phyloP scores from a whole-genome alignment of 1,139 yeast species.

The Yamadazyma pseudoaaseri region DNA sequence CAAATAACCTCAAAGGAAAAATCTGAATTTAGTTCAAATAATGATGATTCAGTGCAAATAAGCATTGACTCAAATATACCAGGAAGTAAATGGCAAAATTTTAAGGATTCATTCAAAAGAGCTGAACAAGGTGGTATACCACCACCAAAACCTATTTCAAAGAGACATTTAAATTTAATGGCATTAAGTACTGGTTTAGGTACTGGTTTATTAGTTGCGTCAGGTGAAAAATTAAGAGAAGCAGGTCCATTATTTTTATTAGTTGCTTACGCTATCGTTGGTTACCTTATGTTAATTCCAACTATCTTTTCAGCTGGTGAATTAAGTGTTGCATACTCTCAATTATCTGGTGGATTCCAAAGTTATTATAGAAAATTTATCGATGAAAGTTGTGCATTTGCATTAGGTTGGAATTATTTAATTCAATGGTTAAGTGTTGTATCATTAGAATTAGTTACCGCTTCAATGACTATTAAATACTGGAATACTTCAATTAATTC shows the following conservation, averaged over 20 bases:
- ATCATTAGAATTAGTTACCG: slow-evolving; percentile 37
- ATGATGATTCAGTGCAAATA: slow-evolving; percentile 11
- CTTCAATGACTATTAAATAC: slow-evolving; percentile 34
- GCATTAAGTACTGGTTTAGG: slow-evolving; percentile 38
- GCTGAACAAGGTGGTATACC: slow-evolving; percentile 15
- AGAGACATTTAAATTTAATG: slow-evolving; percentile 30
- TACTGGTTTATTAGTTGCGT: slow-evolving; percentile 38
- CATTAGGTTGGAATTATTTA: slow-evolving; percentile 38
- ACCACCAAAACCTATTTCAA: slow-evolving; percentile 19
- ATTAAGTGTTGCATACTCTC: slow-evolving; percentile 32
- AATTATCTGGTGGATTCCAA: slow-evolving; percentile 35
- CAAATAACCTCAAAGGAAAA: slow-evolving; percentile 8
- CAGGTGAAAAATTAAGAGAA: slow-evolving; percentile 29
- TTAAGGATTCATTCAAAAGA: slow-evolving; percentile 17
- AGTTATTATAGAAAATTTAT: slow-evolving; percentile 33
- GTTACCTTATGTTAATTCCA: slow-evolving; percentile 35
- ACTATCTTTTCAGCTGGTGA: slow-evolving; percentile 37
- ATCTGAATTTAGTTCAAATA: slow-evolving; percentile 4
- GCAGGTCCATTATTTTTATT: slow-evolving; percentile 37
- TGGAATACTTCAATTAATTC: slow-evolving; percentile 30
- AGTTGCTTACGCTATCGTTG: slow-evolving; percentile 32
- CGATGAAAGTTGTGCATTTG: slow-evolving; percentile 35
- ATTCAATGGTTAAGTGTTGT: slow-evolving; percentile 35
- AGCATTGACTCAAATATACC: slow-evolving; percentile 1
- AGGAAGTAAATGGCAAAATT: slow-evolving; percentile 13